A percentile compares a stretch with the other conserved stretches of the same genome.
phyloP scores from a whole-genome alignment of 192 early-diverging fungal species.

The Oehlia diaphana region DNA sequence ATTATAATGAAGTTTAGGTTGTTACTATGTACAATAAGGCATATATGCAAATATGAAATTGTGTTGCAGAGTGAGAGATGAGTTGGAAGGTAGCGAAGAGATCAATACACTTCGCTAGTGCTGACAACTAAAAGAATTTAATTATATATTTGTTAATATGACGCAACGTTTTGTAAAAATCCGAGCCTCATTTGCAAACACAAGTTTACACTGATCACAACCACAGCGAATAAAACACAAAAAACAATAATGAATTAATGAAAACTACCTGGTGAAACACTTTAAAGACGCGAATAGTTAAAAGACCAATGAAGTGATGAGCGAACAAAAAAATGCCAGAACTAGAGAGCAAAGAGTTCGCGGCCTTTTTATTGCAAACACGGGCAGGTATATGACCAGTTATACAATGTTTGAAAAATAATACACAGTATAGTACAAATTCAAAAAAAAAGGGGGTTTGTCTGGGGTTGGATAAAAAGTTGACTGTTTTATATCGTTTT shows the following conservation, averaged over 20 bases:
- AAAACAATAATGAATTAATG: background rate
- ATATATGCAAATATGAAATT: constrained; percentile 14
- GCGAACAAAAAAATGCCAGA: constrained; percentile 17
- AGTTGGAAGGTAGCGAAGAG: constrained; percentile 11
- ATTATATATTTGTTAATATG: background rate
- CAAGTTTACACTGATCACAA: background rate
- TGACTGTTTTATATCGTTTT: constrained; percentile 10
- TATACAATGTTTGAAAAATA: background rate
- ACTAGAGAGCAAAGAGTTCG: constrained; percentile 19
- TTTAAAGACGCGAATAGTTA: constrained; percentile 15
- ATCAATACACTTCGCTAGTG: constrained; percentile 20
- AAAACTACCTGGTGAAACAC: background rate
- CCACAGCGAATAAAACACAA: background rate
- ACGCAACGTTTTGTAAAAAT: background rate
- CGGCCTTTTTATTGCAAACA: constrained; percentile 20
- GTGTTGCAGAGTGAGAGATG: constrained; percentile 7
- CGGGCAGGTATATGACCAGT: background rate
- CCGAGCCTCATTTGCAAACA: background rate
- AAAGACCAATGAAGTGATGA: background rate
- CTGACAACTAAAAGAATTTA: background rate
- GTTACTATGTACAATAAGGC: constrained; percentile 25
- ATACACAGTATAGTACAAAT: background rate
- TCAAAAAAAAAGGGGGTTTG: constrained; percentile 6
- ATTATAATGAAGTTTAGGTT: background rate
- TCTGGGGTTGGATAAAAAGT: background rate